Conservation (phyloP, 208 protist genomes). For the Crithidia brevicula region DNA sequence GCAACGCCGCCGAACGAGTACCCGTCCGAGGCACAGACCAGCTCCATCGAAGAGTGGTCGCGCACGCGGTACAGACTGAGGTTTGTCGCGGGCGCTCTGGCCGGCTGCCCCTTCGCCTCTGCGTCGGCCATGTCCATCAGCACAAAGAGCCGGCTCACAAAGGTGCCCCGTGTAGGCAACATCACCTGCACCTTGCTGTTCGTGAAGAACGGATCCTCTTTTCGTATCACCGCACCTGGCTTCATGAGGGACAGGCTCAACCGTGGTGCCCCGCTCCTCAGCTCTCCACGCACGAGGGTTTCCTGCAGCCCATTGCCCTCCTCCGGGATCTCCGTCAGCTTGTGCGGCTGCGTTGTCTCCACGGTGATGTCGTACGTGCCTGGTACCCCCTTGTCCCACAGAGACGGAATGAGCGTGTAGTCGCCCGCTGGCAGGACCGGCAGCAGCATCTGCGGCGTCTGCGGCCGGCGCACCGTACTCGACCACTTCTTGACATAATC, state of each 20-base stretch:
- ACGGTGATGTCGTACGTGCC: conserved; percentile 63
- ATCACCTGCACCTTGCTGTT: conserved; percentile 60
- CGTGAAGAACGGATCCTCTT: conserved; percentile 55
- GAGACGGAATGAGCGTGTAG: conserved; percentile 72
- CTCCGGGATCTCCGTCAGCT: conserved; percentile 35
- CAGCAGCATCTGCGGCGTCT: conserved; percentile 35
- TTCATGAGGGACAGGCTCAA: conserved; percentile 22
- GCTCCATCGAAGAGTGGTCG: conserved; percentile 56
- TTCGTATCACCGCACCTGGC: conserved; percentile 32
- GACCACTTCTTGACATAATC: conserved; percentile 48
- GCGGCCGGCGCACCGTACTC: conserved; percentile 22
- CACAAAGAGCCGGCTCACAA: conserved; percentile 60
- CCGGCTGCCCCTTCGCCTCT: conserved; percentile 30
- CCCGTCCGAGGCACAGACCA: conserved; percentile 51
- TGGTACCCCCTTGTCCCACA: conserved; percentile 65
- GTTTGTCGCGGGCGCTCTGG: conserved; percentile 37
- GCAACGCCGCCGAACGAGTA: conserved; percentile 53
- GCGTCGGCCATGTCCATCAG: conserved; percentile 46
- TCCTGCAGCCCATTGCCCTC: conserved; percentile 58
- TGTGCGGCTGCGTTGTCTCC: conserved; percentile 74
- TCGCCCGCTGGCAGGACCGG: conserved; percentile 71
- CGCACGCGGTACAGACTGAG: conserved; percentile 61
- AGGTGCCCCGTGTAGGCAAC: conserved; percentile 30
- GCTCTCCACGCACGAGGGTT: conserved; percentile 38
- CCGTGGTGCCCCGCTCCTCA: conserved; percentile 25